A percentile compares a stretch with the other conserved stretches of the same genome.
Evolutionary conservation across 2,329 filamentous ascomycete species (phyloP).

Genomic region (Alternaria infectoria): DNA sequence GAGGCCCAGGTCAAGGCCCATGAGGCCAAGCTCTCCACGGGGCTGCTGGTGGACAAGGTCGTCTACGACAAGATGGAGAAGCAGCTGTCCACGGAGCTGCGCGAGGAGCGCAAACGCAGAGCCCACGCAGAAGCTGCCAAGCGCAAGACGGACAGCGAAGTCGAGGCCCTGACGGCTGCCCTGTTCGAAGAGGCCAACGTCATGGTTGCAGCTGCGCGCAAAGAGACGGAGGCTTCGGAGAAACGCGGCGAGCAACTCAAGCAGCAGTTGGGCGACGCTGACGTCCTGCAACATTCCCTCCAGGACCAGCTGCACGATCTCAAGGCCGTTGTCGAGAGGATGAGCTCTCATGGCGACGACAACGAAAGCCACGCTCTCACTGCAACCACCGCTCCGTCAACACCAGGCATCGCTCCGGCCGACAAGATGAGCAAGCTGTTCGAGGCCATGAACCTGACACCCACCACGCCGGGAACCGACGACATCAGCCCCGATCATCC

Average conservation of each 20-base stretch:
- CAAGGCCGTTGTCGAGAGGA: conserved; percentile 89
- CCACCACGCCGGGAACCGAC: conserved; percentile 55
- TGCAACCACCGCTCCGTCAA: conserved; percentile 73
- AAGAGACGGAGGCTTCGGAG: conserved; percentile 79
- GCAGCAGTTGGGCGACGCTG: conserved; percentile 84
- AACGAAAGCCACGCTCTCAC: conserved; percentile 69
- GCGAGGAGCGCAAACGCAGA: conserved; percentile 50
- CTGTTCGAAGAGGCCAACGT: conserved; percentile 99
- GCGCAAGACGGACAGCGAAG: conserved; percentile 86
- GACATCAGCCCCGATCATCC: conserved; percentile 68
- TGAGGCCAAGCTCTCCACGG: conserved; percentile 71
- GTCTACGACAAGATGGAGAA: conserved; percentile 67
- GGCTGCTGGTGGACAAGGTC: conserved; percentile 76
- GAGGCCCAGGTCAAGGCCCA: conserved; percentile 74
- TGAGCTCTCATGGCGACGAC: conserved; percentile 77
- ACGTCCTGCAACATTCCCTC: conserved; percentile 83
- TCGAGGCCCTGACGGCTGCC: conserved; percentile 87
- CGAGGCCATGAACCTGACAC: conserved; percentile 64
- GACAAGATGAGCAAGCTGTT: conserved; percentile 66
- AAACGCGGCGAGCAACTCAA: conserved; percentile 88
- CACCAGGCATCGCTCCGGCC: conserved; percentile 68
- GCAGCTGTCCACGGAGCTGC: conserved; percentile 50
- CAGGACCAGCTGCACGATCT: conserved; percentile 92
- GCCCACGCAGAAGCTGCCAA: conserved; percentile 67
- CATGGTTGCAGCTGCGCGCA: conserved; percentile 91